phyloP scores from a whole-genome alignment of 371 early-diverging fungal species.

The Syncephalastrum contaminatum region DNA sequence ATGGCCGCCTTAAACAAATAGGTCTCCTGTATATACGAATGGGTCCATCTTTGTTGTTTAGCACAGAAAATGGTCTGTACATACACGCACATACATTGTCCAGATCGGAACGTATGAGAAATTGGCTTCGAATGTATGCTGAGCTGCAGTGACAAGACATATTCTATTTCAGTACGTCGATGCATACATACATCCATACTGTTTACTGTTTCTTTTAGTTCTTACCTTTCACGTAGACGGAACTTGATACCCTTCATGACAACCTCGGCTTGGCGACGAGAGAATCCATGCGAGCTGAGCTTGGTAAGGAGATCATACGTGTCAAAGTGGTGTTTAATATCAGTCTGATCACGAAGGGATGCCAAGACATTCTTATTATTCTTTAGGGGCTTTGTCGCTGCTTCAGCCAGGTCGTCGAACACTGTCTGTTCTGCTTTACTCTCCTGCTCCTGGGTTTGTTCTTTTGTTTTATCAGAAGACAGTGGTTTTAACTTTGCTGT shows the following conservation, averaged over 20 bases:
- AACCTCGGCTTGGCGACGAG: slow-evolving; percentile 64
- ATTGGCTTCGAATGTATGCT: slow-evolving; percentile 10
- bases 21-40: slow-evolving; percentile 28
- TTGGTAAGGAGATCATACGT: slow-evolving; percentile 66
- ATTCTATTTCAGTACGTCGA: background rate
- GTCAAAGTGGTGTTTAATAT: slow-evolving; percentile 53
- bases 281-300: slow-evolving; percentile 63
- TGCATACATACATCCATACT: background rate
- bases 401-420: too few species aligned
- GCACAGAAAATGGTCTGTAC: background rate
- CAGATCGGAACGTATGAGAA: slow-evolving; percentile 45
- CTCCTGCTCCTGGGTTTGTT: too few species aligned
- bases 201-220: too few species aligned
- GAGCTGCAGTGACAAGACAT: slow-evolving; percentile 4
- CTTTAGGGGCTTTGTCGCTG: too few species aligned
- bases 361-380: too few species aligned
- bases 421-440: too few species aligned
- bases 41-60: background rate
- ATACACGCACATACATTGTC: slow-evolving; percentile 32
- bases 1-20: slow-evolving; percentile 77
- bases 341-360: slow-evolving; percentile 13
- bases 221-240: slow-evolving; percentile 48
- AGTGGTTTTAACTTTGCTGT: too few species aligned
- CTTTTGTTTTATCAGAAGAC: too few species aligned
- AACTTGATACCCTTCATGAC: slow-evolving; percentile 72